A percentile compares a stretch with the other conserved stretches of the same genome.
Evolutionary conservation across 1,139 yeast species (phyloP).

Genomic region (Sugiyamaella japonica): DNA sequence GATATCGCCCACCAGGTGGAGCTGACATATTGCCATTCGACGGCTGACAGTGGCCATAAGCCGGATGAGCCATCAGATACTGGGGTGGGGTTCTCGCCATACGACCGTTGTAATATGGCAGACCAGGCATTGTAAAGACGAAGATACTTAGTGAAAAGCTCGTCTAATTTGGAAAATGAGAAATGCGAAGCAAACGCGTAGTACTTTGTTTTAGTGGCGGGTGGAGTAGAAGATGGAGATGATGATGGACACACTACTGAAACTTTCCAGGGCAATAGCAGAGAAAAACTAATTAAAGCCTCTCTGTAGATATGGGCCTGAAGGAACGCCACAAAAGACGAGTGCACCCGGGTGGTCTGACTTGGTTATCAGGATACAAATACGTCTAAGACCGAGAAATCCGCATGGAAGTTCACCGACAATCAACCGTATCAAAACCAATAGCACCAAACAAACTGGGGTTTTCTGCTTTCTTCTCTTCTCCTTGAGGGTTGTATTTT

Average conservation of each 20-base stretch:
- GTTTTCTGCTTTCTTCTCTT: background rate
- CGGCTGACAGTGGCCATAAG: constrained; percentile 7
- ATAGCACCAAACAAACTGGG: no score
- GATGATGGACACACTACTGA: no score
- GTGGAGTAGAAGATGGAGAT: no score
- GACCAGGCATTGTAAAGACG: constrained; percentile 29
- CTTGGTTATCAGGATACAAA: background rate
- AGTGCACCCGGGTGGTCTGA: background rate
- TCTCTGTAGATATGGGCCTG: constrained; percentile 6
- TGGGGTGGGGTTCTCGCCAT: constrained; percentile 30
- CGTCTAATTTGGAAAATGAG: constrained; percentile 17
- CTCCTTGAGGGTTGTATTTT: constrained; percentile 1
- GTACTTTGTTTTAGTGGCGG: background rate
- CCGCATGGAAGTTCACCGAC: background rate
- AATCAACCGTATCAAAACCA: no score
- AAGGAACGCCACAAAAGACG: background rate
- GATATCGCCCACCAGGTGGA: constrained; percentile 2
- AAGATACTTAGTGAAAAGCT: constrained; percentile 34
- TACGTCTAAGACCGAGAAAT: background rate
- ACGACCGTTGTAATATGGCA: constrained; percentile 31
- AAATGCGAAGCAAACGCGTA: background rate
- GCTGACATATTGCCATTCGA: background rate
- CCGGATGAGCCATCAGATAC: constrained; percentile 20
- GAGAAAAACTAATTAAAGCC: constrained; percentile 18
- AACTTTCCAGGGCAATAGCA: background rate